Conservation (phyloP, 208 protist genomes). For the Leishmania gerbilli region DNA sequence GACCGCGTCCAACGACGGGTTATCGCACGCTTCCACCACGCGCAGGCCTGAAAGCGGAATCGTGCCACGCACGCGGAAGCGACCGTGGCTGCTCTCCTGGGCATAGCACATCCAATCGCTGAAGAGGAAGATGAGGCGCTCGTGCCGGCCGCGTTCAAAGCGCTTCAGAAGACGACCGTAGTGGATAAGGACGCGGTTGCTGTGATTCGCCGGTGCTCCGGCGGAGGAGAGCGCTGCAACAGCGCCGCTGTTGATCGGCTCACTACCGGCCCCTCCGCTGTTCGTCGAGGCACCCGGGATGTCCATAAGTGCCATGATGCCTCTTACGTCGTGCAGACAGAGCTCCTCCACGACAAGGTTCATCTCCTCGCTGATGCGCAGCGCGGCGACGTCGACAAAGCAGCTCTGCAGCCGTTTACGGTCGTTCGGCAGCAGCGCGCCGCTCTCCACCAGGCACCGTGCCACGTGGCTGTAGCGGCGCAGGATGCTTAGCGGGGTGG, state of each 20-base stretch:
- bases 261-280: background rate
- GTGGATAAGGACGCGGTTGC: slow-evolving; percentile 60
- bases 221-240: slow-evolving; percentile 15
- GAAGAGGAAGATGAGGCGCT: slow-evolving; percentile 84
- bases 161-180: slow-evolving; percentile 71
- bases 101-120: slow-evolving; percentile 80
- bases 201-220: slow-evolving; percentile 10
- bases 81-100: slow-evolving; percentile 72
- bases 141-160: slow-evolving; percentile 65
- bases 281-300: slow-evolving; percentile 9
- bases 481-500: slow-evolving; percentile 65
- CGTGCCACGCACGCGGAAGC: slow-evolving; percentile 65
- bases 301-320: slow-evolving; percentile 68
- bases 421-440: slow-evolving; percentile 36
- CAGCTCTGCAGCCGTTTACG: slow-evolving; percentile 40
- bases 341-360: slow-evolving; percentile 69
- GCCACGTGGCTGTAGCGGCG: slow-evolving; percentile 74
- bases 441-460: slow-evolving; percentile 65
- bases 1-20: slow-evolving; percentile 19
- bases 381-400: slow-evolving; percentile 51
- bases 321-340: slow-evolving; percentile 47
- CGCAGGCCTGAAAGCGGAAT: slow-evolving; percentile 55
- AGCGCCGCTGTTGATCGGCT: background rate
- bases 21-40: slow-evolving; percentile 52
- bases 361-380: slow-evolving; percentile 54